Evolutionary conservation across 495 filamentous ascomycete species (phyloP).

Genomic region (Penicillium waksmanii): DNA sequence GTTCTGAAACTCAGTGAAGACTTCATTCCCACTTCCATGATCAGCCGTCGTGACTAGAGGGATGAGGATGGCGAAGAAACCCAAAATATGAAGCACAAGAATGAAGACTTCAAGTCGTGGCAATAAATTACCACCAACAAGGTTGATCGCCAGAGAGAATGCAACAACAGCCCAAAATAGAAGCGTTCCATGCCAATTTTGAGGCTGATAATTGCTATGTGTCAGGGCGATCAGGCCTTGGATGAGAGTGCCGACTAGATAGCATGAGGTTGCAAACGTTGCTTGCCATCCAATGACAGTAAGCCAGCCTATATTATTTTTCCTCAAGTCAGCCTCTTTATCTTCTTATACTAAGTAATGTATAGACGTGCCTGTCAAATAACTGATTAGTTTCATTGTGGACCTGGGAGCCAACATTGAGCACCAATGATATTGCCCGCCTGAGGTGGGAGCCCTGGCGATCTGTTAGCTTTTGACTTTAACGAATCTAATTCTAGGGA

Average conservation of each 20-base stretch:
- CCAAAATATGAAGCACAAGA: slow-evolving; percentile 52
- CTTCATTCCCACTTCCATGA: slow-evolving; percentile 39
- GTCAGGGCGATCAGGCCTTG: slow-evolving; percentile 45
- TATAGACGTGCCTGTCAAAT: slow-evolving; percentile 44
- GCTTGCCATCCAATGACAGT: slow-evolving; percentile 52
- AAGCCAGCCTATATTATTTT: slow-evolving; percentile 41
- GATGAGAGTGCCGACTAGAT: slow-evolving; percentile 44
- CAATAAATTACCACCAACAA: slow-evolving; percentile 41
- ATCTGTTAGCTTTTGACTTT: not conserved
- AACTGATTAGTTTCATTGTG: slow-evolving; percentile 47
- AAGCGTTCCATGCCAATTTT: slow-evolving; percentile 48
- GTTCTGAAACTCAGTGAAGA: slow-evolving; percentile 54
- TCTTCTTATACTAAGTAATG: too few relatives aligned
- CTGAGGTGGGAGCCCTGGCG: slow-evolving; percentile 50
- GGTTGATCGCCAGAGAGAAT: slow-evolving; percentile 48
- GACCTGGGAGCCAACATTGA: slow-evolving; percentile 50
- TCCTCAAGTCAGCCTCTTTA: not conserved
- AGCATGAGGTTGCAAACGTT: slow-evolving; percentile 43
- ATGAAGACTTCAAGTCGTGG: slow-evolving; percentile 49
- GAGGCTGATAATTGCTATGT: slow-evolving; percentile 35
- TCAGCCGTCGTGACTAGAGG: slow-evolving; percentile 52
- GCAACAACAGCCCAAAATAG: slow-evolving; percentile 45
- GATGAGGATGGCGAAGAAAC: slow-evolving; percentile 56
- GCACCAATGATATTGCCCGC: slow-evolving; percentile 59
- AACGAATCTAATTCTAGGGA: not conserved